Evolutionary conservation across 345 rosid genomes (phyloP).

Genomic region (Bruguiera gymnorhiza): DNA sequence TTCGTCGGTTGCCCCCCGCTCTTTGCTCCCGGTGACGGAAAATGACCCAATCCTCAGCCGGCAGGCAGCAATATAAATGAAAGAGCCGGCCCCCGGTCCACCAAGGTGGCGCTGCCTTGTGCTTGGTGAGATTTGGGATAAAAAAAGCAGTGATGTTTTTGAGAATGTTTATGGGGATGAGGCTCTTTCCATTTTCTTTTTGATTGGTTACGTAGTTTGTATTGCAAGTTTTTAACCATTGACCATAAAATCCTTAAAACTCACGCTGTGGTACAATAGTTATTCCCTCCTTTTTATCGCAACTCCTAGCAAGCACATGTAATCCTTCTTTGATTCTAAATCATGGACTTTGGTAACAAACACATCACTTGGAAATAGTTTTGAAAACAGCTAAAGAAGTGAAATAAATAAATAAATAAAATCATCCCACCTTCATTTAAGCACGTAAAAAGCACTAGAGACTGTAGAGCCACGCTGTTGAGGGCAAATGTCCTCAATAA

Average conservation of each 20-base stretch:
- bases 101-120: slow-evolving; percentile 14
- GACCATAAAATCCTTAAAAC: not conserved
- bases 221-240: slow-evolving; percentile 11
- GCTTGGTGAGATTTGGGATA: slow-evolving; percentile 14
- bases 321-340: no score
- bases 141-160: not conserved
- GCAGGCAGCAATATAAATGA: slow-evolving; percentile 17
- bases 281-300: no score
- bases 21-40: not conserved
- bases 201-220: slow-evolving; percentile 7
- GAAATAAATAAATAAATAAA: no score
- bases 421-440: no score
- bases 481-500: no score
- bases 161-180: slow-evolving; percentile 22
- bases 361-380: no score
- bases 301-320: no score
- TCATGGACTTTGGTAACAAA: no score
- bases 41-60: slow-evolving; percentile 16
- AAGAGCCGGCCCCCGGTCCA: not conserved
- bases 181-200: slow-evolving; percentile 9
- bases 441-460: no score
- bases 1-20: not conserved
- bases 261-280: not conserved
- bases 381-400: no score
- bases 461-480: no score